Evolutionary conservation across 2,329 filamentous ascomycete genomes (phyloP).

Genomic region (Colletotrichum sp.): DNA sequence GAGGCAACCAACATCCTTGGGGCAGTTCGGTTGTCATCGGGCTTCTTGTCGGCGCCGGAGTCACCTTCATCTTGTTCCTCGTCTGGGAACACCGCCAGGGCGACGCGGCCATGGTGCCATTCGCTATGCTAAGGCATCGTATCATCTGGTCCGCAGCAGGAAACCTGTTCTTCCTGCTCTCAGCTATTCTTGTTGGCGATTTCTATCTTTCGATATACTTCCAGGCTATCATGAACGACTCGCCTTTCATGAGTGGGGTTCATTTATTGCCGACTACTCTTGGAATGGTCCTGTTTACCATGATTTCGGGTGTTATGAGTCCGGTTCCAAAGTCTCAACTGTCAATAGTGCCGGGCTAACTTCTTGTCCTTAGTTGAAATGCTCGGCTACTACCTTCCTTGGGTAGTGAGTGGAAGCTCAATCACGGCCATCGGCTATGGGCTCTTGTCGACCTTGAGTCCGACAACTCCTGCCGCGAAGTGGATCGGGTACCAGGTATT

Average conservation of each 20-base stretch:
- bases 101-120: constrained; percentile 54
- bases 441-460: constrained; percentile 14
- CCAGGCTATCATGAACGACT: constrained; percentile 43
- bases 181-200: constrained; percentile 47
- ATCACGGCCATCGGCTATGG: constrained; percentile 21
- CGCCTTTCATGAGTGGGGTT: constrained; percentile 28
- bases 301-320: constrained; percentile 31
- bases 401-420: constrained; percentile 10
- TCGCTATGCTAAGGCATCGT: constrained; percentile 46
- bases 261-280: constrained; percentile 30
- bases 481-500: constrained; percentile 28
- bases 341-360: background rate
- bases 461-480: background rate
- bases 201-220: constrained; percentile 59
- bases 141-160: constrained; percentile 45
- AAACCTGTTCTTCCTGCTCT: constrained; percentile 47
- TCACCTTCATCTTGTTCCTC: constrained; percentile 37
- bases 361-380: background rate
- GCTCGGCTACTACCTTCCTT: constrained; percentile 24
- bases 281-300: constrained; percentile 21
- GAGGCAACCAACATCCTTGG: constrained; percentile 45
- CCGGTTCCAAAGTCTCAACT: background rate
- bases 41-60: constrained; percentile 41
- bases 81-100: constrained; percentile 48
- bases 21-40: constrained; percentile 41